These are phyloP conservation scores for Yamadazyma taylorii DNA, from an alignment of 1,139 yeast species.

Conservation along the genomic window DNA sequence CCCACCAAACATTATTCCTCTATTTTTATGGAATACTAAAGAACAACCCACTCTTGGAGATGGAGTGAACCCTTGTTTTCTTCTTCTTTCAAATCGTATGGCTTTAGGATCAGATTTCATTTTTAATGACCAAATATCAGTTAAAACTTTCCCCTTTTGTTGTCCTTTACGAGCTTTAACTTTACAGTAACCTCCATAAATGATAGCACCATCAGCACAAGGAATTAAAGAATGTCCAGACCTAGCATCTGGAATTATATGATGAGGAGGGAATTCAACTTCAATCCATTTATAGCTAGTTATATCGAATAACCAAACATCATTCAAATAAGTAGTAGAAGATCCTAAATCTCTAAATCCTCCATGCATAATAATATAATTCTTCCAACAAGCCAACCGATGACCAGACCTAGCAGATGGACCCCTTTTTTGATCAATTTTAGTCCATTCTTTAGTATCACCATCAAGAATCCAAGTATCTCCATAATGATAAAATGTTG, in stretches of 20 bases:
- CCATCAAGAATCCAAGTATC: conserved; percentile 94
- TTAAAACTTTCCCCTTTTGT: conserved; percentile 89
- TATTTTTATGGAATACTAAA: conserved; percentile 82
- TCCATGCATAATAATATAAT: conserved; percentile 79
- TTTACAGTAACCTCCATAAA: conserved; percentile 94
- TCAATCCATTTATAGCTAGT: conserved; percentile 89
- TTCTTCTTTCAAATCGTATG: conserved; percentile 83
- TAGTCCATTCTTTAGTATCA: conserved; percentile 84
- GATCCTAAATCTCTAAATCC: conserved; percentile 91
- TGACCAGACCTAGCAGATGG: conserved; percentile 94
- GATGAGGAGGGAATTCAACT: conserved; percentile 81
- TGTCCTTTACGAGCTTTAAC: conserved; percentile 87
- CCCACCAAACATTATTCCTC: conserved; percentile 95
- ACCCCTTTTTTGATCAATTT: conserved; percentile 65
- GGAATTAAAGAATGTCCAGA: conserved; percentile 92
- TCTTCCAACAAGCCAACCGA: conserved; percentile 88
- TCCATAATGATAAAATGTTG: conserved; percentile 93
- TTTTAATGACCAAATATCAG: conserved; percentile 84
- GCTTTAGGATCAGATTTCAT: conserved; percentile 85
- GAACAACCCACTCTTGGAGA: conserved; percentile 95
- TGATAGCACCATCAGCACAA: conserved; percentile 76
- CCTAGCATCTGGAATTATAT: conserved; percentile 83
- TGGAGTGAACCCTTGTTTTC: conserved; percentile 87
- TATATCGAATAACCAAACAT: conserved; percentile 91
- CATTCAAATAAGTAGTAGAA: conserved; percentile 79